These are phyloP conservation scores for Gomphus bonarii DNA, from an alignment of 1,284 basidiomycete species.

Conservation along the genomic window DNA sequence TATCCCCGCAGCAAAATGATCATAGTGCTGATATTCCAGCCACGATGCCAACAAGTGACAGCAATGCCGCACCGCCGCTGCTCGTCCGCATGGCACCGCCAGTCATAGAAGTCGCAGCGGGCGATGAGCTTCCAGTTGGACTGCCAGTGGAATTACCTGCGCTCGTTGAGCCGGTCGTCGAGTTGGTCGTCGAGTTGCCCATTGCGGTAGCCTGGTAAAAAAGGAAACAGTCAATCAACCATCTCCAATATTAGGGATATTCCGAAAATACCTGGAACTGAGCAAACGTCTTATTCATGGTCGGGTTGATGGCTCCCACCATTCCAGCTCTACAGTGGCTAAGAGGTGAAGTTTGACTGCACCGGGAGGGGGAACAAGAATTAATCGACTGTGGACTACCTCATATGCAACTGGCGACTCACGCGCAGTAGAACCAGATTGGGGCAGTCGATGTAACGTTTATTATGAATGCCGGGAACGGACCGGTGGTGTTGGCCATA, in stretches of 20 bases:
- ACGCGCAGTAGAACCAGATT: constrained; percentile 13
- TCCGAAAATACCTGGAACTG: constrained; percentile 8
- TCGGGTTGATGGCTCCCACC: constrained; percentile 10
- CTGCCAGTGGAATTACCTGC: neutral
- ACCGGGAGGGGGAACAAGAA: neutral
- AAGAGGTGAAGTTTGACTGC: constrained; percentile 1
- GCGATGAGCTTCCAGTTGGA: neutral
- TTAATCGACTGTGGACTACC: too few species aligned
- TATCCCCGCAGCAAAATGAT: neutral
- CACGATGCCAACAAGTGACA: neutral
- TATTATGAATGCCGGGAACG: neutral
- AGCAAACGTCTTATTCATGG: neutral
- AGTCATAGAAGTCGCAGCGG: neutral
- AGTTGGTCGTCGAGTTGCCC: neutral
- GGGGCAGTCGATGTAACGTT: neutral
- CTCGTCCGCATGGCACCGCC: neutral
- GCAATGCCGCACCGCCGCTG: neutral
- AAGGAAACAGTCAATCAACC: neutral
- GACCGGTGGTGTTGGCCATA: constrained; percentile 18
- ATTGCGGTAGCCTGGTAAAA: neutral
- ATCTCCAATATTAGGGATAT: neutral
- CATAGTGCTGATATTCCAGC: neutral
- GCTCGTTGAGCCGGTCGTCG: neutral
- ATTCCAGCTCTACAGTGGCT: constrained; percentile 9
- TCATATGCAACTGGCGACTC: too few species aligned